Base-by-base conservation (phyloP, 768 basidiomycete species). In the Mycena belliarum region DNA sequence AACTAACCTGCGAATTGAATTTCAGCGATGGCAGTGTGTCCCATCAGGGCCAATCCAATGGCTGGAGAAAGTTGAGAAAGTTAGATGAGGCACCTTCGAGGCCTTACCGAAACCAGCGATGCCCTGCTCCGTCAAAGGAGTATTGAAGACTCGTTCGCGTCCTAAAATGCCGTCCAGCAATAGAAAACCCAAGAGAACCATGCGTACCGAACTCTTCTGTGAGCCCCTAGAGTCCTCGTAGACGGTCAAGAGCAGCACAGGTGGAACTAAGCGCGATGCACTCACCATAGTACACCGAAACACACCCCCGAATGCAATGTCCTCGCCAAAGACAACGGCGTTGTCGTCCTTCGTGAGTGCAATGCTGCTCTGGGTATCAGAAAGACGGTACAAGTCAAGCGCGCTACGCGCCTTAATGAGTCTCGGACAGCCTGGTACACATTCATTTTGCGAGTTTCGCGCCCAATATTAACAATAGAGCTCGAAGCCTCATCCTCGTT, bases 371-470 rank as follows among this genome's bases (percentile, higher is more conserved):
- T 57, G n/a, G 37, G 37, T 40, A 20, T 20, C 52, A 51, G 6
- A 21, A 26, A 26, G 20, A 9, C 15, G n/a, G 32, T 25, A n/a
- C 11, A 25, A 43, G 20, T 35, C 11, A 14, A 32, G 12, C 6
- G 7, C 12, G 7, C 32, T 33, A 63, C 74, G 48, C 65, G 89
- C 91, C 88, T 88, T 77, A 97, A 83, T 3, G 93, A 93, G 69
- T 96, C 93, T 45, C 95, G 81, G 15, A 98, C 83, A 1, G 95
- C 91, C 69, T 97, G 95, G 72, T 94, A 97, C 63, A 88, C 77
- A 69, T 98, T 98, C 93, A 96, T 96, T 76, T 95, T 94, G 63
- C 93, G 84, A 21, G 93, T 95, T 72, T 93, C 90, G 49, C 91
- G 82, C 33, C 33, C 33, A 14, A 16, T 84, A 90, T 35, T 35